Percentiles rank a stretch among this genome's conserved stretches.
Conservation (phyloP, 495 filamentous ascomycete genomes). For the Xylaria intraflava region DNA sequence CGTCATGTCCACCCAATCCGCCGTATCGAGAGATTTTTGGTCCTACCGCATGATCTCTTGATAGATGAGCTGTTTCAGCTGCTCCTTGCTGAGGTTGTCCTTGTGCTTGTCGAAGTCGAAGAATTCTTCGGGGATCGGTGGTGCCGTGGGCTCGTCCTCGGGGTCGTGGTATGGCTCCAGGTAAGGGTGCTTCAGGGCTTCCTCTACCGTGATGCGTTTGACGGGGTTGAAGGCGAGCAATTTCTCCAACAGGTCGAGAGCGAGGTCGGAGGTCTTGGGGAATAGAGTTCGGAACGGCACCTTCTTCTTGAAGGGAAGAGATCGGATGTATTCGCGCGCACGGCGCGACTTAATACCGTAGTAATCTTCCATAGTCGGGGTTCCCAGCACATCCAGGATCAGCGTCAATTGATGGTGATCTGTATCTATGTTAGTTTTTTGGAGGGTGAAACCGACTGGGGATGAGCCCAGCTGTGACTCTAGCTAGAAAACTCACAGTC, state of each 20-base stretch:
- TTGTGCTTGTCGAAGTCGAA: constrained; percentile 99
- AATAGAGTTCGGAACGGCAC: constrained; percentile 96
- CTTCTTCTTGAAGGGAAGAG: constrained; percentile 99
- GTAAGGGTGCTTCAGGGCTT: constrained; percentile 95
- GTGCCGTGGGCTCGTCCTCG: constrained; percentile 95
- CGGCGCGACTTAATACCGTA: constrained; percentile 99
- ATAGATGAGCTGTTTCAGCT: constrained; percentile 94
- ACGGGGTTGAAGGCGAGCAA: constrained; percentile 96
- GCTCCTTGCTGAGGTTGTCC: constrained; percentile 96
- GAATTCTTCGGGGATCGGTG: constrained; percentile 96
- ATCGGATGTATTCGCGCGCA: constrained; percentile 97
- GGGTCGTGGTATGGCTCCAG: constrained; percentile 98
- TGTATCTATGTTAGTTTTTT: constrained; percentile 34
- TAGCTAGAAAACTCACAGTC: constrained; percentile 64
- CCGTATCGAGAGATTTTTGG: neutral
- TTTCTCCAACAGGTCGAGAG: constrained; percentile 90
- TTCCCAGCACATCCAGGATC: constrained; percentile 96
- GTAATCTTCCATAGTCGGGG: constrained; percentile 99
- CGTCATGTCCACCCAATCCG: neutral
- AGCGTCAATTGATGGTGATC: constrained; percentile 98
- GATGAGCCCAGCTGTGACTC: neutral
- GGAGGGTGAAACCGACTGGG: no score
- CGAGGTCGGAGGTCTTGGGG: constrained; percentile 90
- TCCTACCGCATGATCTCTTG: constrained; percentile 96
- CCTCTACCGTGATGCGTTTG: constrained; percentile 97